These are phyloP conservation scores for Boletellus sp. DNA, from an alignment of 768 basidiomycete genomes.

Conservation along the genomic window DNA sequence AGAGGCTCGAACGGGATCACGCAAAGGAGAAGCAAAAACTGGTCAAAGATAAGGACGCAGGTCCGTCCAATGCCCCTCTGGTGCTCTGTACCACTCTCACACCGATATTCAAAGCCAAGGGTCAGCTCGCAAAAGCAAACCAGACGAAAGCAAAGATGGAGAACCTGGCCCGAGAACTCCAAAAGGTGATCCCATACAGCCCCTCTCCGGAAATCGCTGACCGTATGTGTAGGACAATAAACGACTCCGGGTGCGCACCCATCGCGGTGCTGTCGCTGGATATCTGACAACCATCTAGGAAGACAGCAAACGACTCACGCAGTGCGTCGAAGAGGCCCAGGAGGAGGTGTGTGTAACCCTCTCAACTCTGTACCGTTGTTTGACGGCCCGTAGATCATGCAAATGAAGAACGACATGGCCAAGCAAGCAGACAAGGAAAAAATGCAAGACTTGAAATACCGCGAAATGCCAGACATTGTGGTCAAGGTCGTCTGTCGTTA, in stretches of 20 bases:
- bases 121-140: slow-evolving; percentile 82
- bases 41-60: slow-evolving; percentile 86
- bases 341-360: slow-evolving; percentile 55
- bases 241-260: slow-evolving; percentile 64
- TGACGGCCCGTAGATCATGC: slow-evolving; percentile 50
- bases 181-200: slow-evolving; percentile 55
- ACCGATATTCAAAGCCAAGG: slow-evolving; percentile 53
- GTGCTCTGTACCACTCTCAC: slow-evolving; percentile 13
- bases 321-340: slow-evolving; percentile 82
- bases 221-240: slow-evolving; percentile 70
- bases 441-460: slow-evolving; percentile 74
- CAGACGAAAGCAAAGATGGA: slow-evolving; percentile 89
- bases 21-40: slow-evolving; percentile 92
- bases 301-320: slow-evolving; percentile 75
- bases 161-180: slow-evolving; percentile 81
- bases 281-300: slow-evolving; percentile 49
- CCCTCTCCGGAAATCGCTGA: slow-evolving; percentile 16
- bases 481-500: slow-evolving; percentile 87
- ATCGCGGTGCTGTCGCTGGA: slow-evolving; percentile 5
- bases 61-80: slow-evolving; percentile 36
- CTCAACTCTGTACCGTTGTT: neutral
- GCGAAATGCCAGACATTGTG: slow-evolving; percentile 85
- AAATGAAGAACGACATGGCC: slow-evolving; percentile 80
- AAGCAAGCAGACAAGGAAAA: slow-evolving; percentile 78
- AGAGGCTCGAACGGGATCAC: slow-evolving; percentile 82